These are phyloP conservation scores for Dothiorella sarmentorum DNA, from an alignment of 2,329 filamentous ascomycete species.

Conservation along the genomic window DNA sequence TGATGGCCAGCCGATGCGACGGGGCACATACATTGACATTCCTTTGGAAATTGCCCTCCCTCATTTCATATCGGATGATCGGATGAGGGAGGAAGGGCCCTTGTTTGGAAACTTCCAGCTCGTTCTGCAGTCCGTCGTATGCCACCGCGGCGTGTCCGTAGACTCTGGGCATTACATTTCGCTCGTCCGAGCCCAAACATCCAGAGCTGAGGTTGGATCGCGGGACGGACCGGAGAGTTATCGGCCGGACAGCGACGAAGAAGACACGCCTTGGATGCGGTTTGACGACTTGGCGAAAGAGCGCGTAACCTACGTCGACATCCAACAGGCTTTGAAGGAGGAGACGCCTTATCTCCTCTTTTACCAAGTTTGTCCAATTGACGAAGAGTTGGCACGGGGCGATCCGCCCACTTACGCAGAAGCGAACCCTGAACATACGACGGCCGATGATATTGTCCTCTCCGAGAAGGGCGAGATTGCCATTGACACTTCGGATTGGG, in stretches of 20 bases:
- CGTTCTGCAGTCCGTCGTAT: conserved; percentile 85
- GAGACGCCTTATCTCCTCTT: conserved; percentile 94
- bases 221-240: conserved; percentile 46
- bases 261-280: conserved; percentile 67
- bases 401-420: conserved; percentile 43
- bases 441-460: neutral
- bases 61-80: conserved; percentile 83
- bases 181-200: conserved; percentile 69
- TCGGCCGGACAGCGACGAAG: conserved; percentile 28
- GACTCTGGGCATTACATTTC: conserved; percentile 90
- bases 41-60: conserved; percentile 79
- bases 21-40: conserved; percentile 86
- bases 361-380: conserved; percentile 88
- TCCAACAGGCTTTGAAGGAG: conserved; percentile 72
- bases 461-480: conserved; percentile 16
- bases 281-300: conserved; percentile 82
- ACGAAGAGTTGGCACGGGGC: conserved; percentile 54
- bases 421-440: conserved; percentile 26
- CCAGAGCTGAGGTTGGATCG: conserved; percentile 46
- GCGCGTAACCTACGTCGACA: conserved; percentile 72
- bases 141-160: conserved; percentile 80
- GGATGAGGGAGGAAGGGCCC: conserved; percentile 61
- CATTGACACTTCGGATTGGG: conserved; percentile 15
- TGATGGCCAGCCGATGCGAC: conserved; percentile 64
- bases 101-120: conserved; percentile 89